Conservation (phyloP, 208 protist genomes). For the Herpetomonas samuelpessoai region DNA sequence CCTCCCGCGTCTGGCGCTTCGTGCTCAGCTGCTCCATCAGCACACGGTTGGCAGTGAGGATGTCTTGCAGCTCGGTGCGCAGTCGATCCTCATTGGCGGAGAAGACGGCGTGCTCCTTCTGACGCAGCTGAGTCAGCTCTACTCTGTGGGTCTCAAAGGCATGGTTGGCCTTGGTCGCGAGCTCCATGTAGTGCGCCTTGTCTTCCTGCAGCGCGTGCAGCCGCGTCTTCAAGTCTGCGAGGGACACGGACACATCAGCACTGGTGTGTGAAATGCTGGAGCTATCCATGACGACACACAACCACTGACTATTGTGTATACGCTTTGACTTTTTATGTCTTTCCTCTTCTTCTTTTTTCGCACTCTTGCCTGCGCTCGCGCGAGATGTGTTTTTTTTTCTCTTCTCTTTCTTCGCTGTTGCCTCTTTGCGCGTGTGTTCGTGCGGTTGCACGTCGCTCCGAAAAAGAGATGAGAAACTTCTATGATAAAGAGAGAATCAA, state of each 20-base stretch:
- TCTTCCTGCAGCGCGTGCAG: conserved; percentile 54
- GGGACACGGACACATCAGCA: conserved; percentile 19
- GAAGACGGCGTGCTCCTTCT: conserved; percentile 66
- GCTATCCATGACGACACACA: too few relatives aligned
- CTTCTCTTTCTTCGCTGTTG: too few relatives aligned
- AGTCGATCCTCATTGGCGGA: conserved; percentile 50
- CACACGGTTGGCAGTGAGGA: conserved; percentile 1
- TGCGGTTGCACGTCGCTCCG: too few relatives aligned
- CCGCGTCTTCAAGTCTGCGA: conserved; percentile 42
- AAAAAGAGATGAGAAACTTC: too few relatives aligned
- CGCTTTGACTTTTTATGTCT: too few relatives aligned
- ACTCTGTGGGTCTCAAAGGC: conserved; percentile 67
- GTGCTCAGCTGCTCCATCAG: conserved; percentile 10
- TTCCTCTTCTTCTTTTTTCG: too few relatives aligned
- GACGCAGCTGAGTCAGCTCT: conserved; percentile 62
- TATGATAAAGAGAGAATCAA: too few relatives aligned
- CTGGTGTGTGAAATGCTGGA: conserved; percentile 1
- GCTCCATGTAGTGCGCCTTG: conserved; percentile 31
- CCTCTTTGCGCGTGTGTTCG: too few relatives aligned
- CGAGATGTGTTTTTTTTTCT: too few relatives aligned
- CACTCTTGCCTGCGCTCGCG: too few relatives aligned
- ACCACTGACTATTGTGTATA: too few relatives aligned
- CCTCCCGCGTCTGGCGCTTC: conserved; percentile 9
- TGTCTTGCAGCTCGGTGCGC: conserved; percentile 39
- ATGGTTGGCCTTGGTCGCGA: conserved; percentile 34